phyloP scores from a whole-genome alignment of 1,284 basidiomycete species.

The Moesziomyces globuligerus region DNA sequence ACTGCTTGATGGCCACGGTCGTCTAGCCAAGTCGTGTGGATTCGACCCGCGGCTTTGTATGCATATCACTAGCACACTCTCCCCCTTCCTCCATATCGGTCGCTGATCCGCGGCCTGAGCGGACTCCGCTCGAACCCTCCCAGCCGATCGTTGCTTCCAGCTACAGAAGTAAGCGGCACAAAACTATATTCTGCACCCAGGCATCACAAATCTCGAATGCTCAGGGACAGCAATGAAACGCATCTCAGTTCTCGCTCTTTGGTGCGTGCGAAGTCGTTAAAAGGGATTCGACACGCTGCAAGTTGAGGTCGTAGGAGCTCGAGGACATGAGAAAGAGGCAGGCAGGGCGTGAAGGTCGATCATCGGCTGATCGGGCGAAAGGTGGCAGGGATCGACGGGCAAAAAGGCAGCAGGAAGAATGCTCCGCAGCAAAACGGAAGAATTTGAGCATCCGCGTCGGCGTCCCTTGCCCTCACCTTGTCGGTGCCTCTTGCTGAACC shows the following conservation, averaged over 20 bases:
- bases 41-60: constrained; percentile 41
- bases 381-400: not conserved
- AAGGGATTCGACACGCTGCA: too few relatives aligned
- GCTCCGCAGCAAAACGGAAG: constrained; percentile 15
- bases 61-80: constrained; percentile 37
- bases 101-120: constrained; percentile 4
- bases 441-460: too few relatives aligned
- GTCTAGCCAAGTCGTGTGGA: constrained; percentile 36
- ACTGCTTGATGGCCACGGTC: constrained; percentile 12
- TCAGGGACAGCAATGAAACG: constrained; percentile 37
- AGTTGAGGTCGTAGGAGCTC: too few relatives aligned
- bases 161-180: constrained; percentile 6
- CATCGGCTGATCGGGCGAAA: not conserved
- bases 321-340: too few relatives aligned
- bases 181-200: constrained; percentile 27
- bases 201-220: constrained; percentile 11
- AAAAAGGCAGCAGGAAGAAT: constrained; percentile 14
- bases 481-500: too few relatives aligned
- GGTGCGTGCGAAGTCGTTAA: not conserved
- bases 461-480: too few relatives aligned
- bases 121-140: constrained; percentile 5
- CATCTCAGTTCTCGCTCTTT: constrained; percentile 22
- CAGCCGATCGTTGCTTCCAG: constrained; percentile 3
- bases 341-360: not conserved
- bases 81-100: constrained; percentile 10